Percentiles rank a stretch among this genome's conserved stretches.
These are phyloP conservation scores for Pseudocercospora cruenta DNA, from an alignment of 2,329 filamentous ascomycete species.

Conservation along the genomic window DNA sequence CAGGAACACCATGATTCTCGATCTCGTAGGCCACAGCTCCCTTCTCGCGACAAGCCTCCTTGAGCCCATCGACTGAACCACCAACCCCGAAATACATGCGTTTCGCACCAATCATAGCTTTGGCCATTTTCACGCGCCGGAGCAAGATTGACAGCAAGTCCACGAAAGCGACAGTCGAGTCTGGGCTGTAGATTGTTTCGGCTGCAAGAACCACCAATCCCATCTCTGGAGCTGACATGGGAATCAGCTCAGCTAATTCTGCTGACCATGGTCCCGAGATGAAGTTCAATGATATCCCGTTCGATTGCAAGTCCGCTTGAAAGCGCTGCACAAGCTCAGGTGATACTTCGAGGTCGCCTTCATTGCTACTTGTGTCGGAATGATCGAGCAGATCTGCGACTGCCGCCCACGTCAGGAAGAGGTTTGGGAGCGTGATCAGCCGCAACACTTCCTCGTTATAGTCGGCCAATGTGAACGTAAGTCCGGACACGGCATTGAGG, in stretches of 20 bases:
- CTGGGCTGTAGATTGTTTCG: constrained; percentile 82
- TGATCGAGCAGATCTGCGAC: constrained; percentile 24
- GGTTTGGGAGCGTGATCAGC: constrained; percentile 78
- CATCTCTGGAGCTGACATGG: constrained; percentile 40
- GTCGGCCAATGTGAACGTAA: constrained; percentile 72
- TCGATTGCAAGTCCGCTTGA: constrained; percentile 53
- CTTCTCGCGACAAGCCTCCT: constrained; percentile 46
- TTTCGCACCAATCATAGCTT: constrained; percentile 74
- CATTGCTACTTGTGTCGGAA: background rate
- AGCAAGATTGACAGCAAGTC: constrained; percentile 67
- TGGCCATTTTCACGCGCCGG: constrained; percentile 55
- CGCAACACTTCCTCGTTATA: constrained; percentile 79
- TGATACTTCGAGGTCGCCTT: constrained; percentile 66
- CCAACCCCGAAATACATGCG: constrained; percentile 83
- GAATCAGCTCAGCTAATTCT: constrained; percentile 62
- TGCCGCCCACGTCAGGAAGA: constrained; percentile 67
- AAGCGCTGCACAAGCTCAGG: constrained; percentile 64
- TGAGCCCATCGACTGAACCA: constrained; percentile 77
- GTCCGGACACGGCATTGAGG: constrained; percentile 46
- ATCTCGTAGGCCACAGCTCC: constrained; percentile 53
- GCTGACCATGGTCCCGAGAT: constrained; percentile 76
- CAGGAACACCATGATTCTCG: constrained; percentile 50
- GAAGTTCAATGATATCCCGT: constrained; percentile 64
- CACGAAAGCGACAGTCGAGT: constrained; percentile 69
- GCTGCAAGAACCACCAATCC: constrained; percentile 67